Conservation (phyloP, 2,329 filamentous ascomycete species). For the Phialophora tarda region DNA sequence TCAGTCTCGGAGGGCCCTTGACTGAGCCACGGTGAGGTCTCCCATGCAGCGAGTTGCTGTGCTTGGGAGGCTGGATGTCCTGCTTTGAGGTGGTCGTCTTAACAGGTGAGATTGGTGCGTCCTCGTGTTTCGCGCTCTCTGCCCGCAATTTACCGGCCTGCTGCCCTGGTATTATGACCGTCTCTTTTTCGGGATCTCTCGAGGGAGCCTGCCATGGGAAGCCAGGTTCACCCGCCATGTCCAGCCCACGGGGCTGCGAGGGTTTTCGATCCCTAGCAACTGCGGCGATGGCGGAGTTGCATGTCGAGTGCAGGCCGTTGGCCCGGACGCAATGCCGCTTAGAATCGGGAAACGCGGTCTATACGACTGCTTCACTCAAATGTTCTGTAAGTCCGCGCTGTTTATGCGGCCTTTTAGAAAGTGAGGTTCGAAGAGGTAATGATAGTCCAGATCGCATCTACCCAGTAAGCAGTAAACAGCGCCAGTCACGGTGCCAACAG, state of each 20-base stretch:
- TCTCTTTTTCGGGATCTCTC: conserved; percentile 34
- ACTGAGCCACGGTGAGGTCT: conserved; percentile 22
- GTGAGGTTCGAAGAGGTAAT: neutral
- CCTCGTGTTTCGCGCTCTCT: neutral
- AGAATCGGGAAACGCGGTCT: neutral
- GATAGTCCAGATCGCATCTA: neutral
- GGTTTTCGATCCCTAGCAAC: conserved; percentile 16
- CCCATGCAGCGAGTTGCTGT: conserved; percentile 14
- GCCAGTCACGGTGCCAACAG: neutral
- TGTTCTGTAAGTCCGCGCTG: neutral
- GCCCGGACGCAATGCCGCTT: neutral
- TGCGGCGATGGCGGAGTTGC: conserved; percentile 7
- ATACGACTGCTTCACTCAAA: neutral
- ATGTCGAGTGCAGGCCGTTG: conserved; percentile 16
- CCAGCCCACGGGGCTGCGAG: neutral
- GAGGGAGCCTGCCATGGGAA: conserved; percentile 36
- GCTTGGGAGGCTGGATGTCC: conserved; percentile 16
- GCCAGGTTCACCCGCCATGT: conserved; percentile 31
- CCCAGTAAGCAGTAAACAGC: conserved; percentile 1
- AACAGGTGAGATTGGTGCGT: neutral
- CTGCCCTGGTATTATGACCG: conserved; percentile 3
- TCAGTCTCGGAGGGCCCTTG: conserved; percentile 23
- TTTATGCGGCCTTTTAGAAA: neutral
- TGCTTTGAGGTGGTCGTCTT: conserved; percentile 14
- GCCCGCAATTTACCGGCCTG: neutral